Conservation (phyloP, 164 flowering plant genomes). For the Aristolochia fimbriata region DNA sequence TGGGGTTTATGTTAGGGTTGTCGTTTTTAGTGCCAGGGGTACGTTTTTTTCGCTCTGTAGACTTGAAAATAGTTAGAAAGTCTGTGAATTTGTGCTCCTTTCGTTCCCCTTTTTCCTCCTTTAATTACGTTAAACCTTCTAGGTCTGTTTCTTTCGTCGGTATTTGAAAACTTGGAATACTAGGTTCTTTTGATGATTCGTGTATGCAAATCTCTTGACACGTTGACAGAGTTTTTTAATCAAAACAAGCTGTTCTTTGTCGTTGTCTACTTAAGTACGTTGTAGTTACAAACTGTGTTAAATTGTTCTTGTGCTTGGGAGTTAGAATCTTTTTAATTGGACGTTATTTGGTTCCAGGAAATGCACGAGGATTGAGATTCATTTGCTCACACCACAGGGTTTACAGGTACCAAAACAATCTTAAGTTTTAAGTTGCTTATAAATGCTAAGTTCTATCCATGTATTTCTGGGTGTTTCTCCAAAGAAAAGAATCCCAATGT, state of each 20-base stretch:
- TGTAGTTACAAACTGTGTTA: not conserved
- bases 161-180: not conserved
- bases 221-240: not conserved
- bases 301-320: not conserved
- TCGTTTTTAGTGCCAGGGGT: not conserved
- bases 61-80: too few relatives aligned
- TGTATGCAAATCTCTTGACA: not conserved
- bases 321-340: too few relatives aligned
- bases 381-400: slow-evolving; percentile 84
- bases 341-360: slow-evolving; percentile 44
- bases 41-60: not conserved
- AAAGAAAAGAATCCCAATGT: too few relatives aligned
- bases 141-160: not conserved
- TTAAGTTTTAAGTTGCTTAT: too few relatives aligned
- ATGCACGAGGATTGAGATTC: slow-evolving; percentile 94
- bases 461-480: too few relatives aligned
- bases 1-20: not conserved
- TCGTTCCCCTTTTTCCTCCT: not conserved
- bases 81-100: too few relatives aligned
- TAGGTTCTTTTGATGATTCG: not conserved
- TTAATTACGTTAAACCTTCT: not conserved
- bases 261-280: not conserved
- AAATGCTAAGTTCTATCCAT: too few relatives aligned
- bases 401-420: slow-evolving; percentile 51
- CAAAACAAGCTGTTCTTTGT: not conserved